A percentile compares a stretch with the other conserved stretches of the same genome.
Conservation (phyloP, 2,329 filamentous ascomycete genomes). For the Cladosporium halotolerans region DNA sequence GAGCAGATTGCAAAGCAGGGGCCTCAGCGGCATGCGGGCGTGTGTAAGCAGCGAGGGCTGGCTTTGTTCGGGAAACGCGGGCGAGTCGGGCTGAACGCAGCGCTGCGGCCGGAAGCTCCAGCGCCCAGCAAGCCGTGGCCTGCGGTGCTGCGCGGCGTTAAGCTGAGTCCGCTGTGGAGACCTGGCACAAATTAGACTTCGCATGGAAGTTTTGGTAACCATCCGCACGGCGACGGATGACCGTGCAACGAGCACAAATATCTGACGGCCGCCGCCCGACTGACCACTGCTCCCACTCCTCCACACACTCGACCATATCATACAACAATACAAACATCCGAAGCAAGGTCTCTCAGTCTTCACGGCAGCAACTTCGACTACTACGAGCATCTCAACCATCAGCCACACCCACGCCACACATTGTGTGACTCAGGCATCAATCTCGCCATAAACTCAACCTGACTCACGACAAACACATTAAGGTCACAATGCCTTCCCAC, state of each 20-base stretch:
- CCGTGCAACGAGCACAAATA: constrained; percentile 6
- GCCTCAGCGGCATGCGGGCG: background rate
- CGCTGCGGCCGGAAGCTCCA: no score
- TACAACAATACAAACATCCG: background rate
- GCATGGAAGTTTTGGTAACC: constrained; percentile 1
- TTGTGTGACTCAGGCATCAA: constrained; percentile 17
- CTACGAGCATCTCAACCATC: background rate
- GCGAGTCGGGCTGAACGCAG: no score
- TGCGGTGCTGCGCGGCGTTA: no score
- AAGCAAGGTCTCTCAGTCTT: no score
- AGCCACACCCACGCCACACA: constrained; percentile 8
- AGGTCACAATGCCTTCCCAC: constrained; percentile 42
- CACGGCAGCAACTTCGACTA: background rate
- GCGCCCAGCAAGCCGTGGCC: no score
- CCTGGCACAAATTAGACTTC: no score
- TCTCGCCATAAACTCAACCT: constrained; percentile 16
- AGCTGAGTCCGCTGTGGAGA: no score
- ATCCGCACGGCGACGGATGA: background rate
- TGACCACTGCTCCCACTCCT: background rate
- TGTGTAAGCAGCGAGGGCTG: background rate
- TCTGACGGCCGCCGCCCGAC: constrained; percentile 1
- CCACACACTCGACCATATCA: background rate
- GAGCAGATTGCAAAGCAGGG: background rate
- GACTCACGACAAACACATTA: constrained; percentile 14
- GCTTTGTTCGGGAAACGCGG: no score